Evolutionary conservation across 176 grass and related monocot species (phyloP).

Genomic region (Carex cristatella): DNA sequence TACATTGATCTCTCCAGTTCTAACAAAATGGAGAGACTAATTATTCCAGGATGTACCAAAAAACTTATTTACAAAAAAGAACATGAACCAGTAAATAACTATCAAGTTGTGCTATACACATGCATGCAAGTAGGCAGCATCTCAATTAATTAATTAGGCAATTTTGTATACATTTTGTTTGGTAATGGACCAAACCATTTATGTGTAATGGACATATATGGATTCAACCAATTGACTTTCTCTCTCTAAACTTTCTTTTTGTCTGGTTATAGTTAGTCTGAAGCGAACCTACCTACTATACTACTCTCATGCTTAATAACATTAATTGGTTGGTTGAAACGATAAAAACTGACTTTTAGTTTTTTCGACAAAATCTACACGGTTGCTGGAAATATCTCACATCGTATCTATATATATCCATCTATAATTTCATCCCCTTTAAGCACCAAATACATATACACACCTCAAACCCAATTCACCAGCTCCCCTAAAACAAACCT

Average conservation of each 20-base stretch:
- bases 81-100: background rate
- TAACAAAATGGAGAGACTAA: background rate
- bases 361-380: background rate
- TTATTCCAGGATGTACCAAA: background rate
- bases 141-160: background rate
- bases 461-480: background rate
- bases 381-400: background rate
- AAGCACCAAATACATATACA: slow-evolving; percentile 16
- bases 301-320: background rate
- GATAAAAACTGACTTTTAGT: background rate
- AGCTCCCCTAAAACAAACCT: background rate
- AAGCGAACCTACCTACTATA: background rate
- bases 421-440: background rate
- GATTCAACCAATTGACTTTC: background rate
- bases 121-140: background rate
- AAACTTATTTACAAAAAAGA: background rate
- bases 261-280: background rate
- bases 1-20: background rate
- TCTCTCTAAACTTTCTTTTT: background rate
- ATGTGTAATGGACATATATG: background rate
- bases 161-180: background rate
- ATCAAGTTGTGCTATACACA: background rate
- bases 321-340: no score
- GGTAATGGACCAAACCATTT: slow-evolving; percentile 7
- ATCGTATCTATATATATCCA: background rate